Conservation (phyloP, 2,329 filamentous ascomycete genomes). For the Aureobasidium sp. region DNA sequence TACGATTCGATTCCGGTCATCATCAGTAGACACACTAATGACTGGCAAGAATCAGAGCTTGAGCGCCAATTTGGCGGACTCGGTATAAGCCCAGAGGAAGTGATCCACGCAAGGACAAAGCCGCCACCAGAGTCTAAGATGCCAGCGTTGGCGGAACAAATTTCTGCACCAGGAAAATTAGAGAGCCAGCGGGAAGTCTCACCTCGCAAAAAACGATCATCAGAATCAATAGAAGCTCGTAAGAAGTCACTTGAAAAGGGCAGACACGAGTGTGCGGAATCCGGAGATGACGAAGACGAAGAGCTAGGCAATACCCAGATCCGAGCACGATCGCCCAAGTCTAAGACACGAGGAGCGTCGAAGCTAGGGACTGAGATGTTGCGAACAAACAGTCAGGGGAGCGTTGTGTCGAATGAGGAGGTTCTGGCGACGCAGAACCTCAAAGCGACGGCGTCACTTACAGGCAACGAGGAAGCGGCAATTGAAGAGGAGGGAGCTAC, state of each 20-base stretch:
- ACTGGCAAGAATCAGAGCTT: slow-evolving; percentile 62
- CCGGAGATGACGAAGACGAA: slow-evolving; percentile 91
- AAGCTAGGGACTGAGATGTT: slow-evolving; percentile 97
- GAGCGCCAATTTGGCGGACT: slow-evolving; percentile 54
- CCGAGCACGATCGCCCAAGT: slow-evolving; percentile 45
- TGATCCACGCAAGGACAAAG: slow-evolving; percentile 17
- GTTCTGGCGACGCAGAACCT: slow-evolving; percentile 22
- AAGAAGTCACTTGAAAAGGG: slow-evolving; percentile 68
- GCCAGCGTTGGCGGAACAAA: slow-evolving; percentile 53
- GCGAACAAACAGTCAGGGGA: slow-evolving; percentile 90
- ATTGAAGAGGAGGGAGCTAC: slow-evolving; percentile 28
- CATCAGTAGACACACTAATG: slow-evolving; percentile 65
- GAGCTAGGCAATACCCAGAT: slow-evolving; percentile 60
- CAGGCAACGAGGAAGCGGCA: slow-evolving; percentile 9
- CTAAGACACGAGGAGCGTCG: slow-evolving; percentile 58
- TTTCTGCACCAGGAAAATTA: slow-evolving; percentile 54
- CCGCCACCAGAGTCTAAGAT: slow-evolving; percentile 30
- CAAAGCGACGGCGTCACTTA: slow-evolving; percentile 1
- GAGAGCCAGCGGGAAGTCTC: slow-evolving; percentile 28
- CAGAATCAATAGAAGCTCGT: slow-evolving; percentile 67
- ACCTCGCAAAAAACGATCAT: slow-evolving; percentile 58
- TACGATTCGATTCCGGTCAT: slow-evolving; percentile 73
- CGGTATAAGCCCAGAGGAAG: slow-evolving; percentile 59
- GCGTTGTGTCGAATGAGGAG: slow-evolving; percentile 49
- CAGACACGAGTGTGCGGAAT: slow-evolving; percentile 64